A percentile compares a stretch with the other conserved stretches of the same genome.
Conservation (phyloP, 108 stramenopile species). For the Pseudonitzschia pungens region DNA sequence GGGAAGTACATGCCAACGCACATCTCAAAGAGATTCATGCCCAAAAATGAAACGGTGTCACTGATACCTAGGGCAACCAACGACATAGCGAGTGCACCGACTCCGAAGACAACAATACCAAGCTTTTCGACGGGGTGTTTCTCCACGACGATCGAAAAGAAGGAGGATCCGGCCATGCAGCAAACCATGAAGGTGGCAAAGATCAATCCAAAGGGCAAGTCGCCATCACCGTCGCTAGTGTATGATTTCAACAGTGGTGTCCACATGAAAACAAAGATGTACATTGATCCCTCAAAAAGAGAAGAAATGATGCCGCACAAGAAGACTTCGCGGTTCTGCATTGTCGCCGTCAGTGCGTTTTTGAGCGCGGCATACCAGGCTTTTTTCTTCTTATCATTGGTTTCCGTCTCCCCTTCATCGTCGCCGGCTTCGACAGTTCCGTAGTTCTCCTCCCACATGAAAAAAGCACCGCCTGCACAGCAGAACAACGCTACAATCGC, state of each 20-base stretch:
- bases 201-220: constrained; percentile 90
- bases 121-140: constrained; percentile 60
- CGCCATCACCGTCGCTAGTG: constrained; percentile 21
- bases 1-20: constrained; percentile 97
- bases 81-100: constrained; percentile 63
- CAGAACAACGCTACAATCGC: constrained; percentile 74
- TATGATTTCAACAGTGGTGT: constrained; percentile 75
- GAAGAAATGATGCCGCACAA: constrained; percentile 84
- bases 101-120: constrained; percentile 61
- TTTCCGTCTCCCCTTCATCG: constrained; percentile 6
- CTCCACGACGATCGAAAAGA: constrained; percentile 82
- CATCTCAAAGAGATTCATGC: constrained; percentile 94
- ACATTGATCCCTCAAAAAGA: constrained; percentile 93
- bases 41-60: constrained; percentile 69
- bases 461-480: constrained; percentile 66
- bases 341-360: constrained; percentile 57
- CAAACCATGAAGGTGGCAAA: constrained; percentile 96
- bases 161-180: constrained; percentile 88
- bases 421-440: constrained; percentile 73
- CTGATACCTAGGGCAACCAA: constrained; percentile 54
- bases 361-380: constrained; percentile 59
- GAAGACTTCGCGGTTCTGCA: constrained; percentile 68
- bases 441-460: constrained; percentile 96
- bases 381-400: constrained; percentile 75
- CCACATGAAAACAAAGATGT: constrained; percentile 98